A percentile compares a stretch with the other conserved stretches of the same genome.
phyloP scores from a whole-genome alignment of 202 grass and related monocot species.

The Brachypodium distachyon region DNA sequence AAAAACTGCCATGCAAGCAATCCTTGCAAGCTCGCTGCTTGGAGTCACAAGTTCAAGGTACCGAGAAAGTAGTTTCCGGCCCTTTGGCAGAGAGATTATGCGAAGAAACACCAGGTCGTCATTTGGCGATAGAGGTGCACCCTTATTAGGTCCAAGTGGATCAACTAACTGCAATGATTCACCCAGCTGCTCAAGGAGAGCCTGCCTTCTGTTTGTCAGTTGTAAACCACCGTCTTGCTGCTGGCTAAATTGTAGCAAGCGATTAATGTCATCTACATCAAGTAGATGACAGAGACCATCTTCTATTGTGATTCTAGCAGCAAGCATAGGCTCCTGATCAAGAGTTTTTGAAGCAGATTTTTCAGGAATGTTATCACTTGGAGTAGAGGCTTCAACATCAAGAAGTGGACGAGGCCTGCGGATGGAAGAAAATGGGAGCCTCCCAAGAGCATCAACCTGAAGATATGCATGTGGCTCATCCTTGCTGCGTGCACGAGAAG shows the following conservation, averaged over 20 bases:
- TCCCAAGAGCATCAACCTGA: slow-evolving; percentile 79
- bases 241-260: slow-evolving; percentile 63
- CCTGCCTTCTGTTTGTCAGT: slow-evolving; percentile 50
- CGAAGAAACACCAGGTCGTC: slow-evolving; percentile 84
- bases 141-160: slow-evolving; percentile 47
- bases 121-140: slow-evolving; percentile 27
- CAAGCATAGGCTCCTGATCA: slow-evolving; percentile 78
- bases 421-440: slow-evolving; percentile 79
- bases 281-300: slow-evolving; percentile 65
- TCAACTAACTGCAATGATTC: slow-evolving; percentile 74
- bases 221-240: slow-evolving; percentile 68
- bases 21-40: slow-evolving; percentile 43
- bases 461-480: slow-evolving; percentile 82
- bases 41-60: slow-evolving; percentile 51
- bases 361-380: slow-evolving; percentile 24
- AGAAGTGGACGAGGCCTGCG: slow-evolving; percentile 77
- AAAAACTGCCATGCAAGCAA: slow-evolving; percentile 77
- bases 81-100: slow-evolving; percentile 63
- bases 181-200: slow-evolving; percentile 54
- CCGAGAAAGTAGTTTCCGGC: slow-evolving; percentile 56
- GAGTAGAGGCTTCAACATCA: slow-evolving; percentile 59
- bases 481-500: slow-evolving; percentile 37
- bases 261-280: slow-evolving; percentile 80
- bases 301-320: slow-evolving; percentile 81
- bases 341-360: slow-evolving; percentile 49